Percentiles rank a stretch among this genome's conserved stretches.
Conservation (phyloP, 2,329 filamentous ascomycete species). For the Verticillium tricorpus region DNA sequence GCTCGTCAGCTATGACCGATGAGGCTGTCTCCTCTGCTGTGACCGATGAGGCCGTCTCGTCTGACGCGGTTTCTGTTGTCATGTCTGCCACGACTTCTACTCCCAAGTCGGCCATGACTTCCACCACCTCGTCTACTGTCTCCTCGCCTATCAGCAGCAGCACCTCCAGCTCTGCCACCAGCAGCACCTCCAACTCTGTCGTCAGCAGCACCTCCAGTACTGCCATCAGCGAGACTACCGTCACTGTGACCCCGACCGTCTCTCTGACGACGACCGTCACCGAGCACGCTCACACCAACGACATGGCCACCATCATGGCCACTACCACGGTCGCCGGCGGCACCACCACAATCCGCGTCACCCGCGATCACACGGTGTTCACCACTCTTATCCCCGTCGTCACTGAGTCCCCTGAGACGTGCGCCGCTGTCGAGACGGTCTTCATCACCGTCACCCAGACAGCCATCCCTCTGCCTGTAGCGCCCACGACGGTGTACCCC, state of each 20-base stretch:
- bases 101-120: neutral
- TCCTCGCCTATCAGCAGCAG: neutral
- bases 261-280: conserved; percentile 5
- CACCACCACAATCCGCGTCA: conserved; percentile 6
- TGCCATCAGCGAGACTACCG: conserved; percentile 2
- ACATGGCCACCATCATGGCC: neutral
- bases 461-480: neutral
- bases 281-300: conserved; percentile 2
- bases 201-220: neutral
- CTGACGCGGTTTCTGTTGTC: neutral
- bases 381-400: neutral
- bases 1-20: too few relatives aligned
- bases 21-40: neutral
- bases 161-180: conserved; percentile 5
- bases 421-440: neutral
- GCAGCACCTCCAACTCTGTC: neutral
- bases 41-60: neutral
- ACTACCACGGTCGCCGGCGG: neutral
- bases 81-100: neutral
- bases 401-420: neutral
- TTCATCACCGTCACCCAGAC: neutral
- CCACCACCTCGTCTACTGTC: neutral
- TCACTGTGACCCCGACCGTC: conserved; percentile 6
- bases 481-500: neutral
- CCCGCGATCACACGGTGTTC: conserved; percentile 5